Conservation (phyloP, 2,329 filamentous ascomycete species). For the Tolypocladium album region DNA sequence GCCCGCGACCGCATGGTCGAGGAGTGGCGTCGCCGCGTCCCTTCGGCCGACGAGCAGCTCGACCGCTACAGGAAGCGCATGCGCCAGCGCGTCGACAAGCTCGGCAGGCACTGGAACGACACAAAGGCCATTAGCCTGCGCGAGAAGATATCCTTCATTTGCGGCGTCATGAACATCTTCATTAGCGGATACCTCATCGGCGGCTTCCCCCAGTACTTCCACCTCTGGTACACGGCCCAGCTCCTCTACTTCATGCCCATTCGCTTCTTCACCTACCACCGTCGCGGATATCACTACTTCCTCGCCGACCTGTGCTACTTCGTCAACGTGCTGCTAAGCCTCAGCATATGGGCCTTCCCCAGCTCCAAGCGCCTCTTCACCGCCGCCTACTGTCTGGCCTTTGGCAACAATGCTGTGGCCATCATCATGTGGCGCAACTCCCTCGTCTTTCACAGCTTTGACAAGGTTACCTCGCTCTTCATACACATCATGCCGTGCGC, state of each 20-base stretch:
- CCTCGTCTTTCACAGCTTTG: conserved; percentile 94
- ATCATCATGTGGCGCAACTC: conserved; percentile 99
- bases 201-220: conserved; percentile 74
- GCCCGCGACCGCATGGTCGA: conserved; percentile 88
- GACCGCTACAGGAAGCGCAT: conserved; percentile 84
- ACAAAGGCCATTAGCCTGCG: conserved; percentile 77
- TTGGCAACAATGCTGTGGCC: conserved; percentile 92
- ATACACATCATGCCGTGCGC: conserved; percentile 99
- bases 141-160: conserved; percentile 95
- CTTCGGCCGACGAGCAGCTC: conserved; percentile 82
- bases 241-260: conserved; percentile 95
- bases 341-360: conserved; percentile 86
- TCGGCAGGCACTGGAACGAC: conserved; percentile 79
- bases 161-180: conserved; percentile 93
- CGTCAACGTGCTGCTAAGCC: conserved; percentile 75
- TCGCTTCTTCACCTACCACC: conserved; percentile 82
- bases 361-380: conserved; percentile 85
- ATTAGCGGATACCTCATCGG: conserved; percentile 91
- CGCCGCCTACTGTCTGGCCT: conserved; percentile 81
- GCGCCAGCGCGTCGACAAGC: conserved; percentile 77
- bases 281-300: conserved; percentile 92
- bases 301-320: conserved; percentile 97
- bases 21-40: conserved; percentile 80
- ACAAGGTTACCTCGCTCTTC: conserved; percentile 97
- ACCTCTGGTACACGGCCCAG: conserved; percentile 83